Conservation (phyloP, 1,284 basidiomycete species). For the Rhodotorula glutinis region DNA sequence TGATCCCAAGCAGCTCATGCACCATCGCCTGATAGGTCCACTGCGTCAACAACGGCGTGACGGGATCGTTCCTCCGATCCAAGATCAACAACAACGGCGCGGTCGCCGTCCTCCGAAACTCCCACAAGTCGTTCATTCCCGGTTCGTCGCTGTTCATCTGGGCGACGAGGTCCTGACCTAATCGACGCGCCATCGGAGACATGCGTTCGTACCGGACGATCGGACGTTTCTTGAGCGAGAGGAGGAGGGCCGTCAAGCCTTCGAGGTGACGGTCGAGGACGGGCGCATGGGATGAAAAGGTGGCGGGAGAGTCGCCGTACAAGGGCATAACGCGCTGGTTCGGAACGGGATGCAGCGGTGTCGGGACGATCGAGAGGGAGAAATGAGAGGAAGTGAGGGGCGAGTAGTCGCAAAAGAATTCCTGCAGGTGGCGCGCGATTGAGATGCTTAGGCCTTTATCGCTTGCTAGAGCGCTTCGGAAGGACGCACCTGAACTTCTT, state of each 20-base stretch:
- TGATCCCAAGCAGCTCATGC: conserved; percentile 89
- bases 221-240: conserved; percentile 89
- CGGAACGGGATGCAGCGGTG: conserved; percentile 54
- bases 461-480: not conserved
- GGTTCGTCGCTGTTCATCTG: conserved; percentile 43
- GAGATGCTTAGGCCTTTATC: too few relatives aligned
- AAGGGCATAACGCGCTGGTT: conserved; percentile 31
- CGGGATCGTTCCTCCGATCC: conserved; percentile 94
- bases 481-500: conserved; percentile 80
- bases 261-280: conserved; percentile 76
- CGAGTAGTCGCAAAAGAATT: conserved; percentile 93
- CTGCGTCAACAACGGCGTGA: conserved; percentile 93
- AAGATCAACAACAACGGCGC: conserved; percentile 57
- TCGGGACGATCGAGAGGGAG: conserved; percentile 60
- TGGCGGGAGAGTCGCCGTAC: conserved; percentile 41
- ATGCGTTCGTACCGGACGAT: conserved; percentile 91
- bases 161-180: conserved; percentile 74
- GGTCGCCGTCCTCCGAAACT: conserved; percentile 55
- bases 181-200: conserved; percentile 83
- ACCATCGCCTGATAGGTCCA: conserved; percentile 99
- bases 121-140: conserved; percentile 53
- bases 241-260: conserved; percentile 79
- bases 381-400: conserved; percentile 83
- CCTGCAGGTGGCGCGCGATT: conserved; percentile 55
- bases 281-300: conserved; percentile 56